phyloP scores from a whole-genome alignment of 2,329 filamentous ascomycete genomes.

The Lasiodiplodia theobromae region DNA sequence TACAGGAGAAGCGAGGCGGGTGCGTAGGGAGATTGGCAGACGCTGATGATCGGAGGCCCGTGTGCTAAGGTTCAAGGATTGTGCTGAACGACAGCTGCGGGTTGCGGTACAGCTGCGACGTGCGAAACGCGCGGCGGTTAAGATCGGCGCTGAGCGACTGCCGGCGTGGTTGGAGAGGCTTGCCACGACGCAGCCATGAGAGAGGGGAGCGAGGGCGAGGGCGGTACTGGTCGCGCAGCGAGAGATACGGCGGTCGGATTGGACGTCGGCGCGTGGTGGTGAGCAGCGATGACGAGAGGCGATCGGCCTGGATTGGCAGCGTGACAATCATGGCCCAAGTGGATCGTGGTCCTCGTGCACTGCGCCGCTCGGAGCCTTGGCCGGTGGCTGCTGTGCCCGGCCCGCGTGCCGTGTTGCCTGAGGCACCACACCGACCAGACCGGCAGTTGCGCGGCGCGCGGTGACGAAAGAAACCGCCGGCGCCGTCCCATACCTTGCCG shows the following conservation, averaged over 20 bases:
- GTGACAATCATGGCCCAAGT: constrained; percentile 21
- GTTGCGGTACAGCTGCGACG: constrained; percentile 16
- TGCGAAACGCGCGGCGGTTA: constrained; percentile 26
- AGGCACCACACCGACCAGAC: constrained; percentile 3
- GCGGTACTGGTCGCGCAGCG: constrained; percentile 6
- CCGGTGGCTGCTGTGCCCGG: constrained; percentile 2
- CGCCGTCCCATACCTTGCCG: neutral
- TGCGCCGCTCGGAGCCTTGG: constrained; percentile 19
- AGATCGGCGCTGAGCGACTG: constrained; percentile 16
- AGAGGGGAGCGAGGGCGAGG: neutral
- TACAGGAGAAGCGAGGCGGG: constrained; percentile 21
- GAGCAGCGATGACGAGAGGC: constrained; percentile 26
- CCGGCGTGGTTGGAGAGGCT: constrained; percentile 3
- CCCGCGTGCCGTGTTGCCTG: constrained; percentile 18
- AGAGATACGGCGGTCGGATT: constrained; percentile 10
- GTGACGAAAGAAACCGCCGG: too few species aligned
- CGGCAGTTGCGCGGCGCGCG: neutral
- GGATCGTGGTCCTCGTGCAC: constrained; percentile 24
- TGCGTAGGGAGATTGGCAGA: constrained; percentile 5
- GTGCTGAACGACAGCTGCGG: neutral
- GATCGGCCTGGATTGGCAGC: constrained; percentile 26
- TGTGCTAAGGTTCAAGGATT: constrained; percentile 13
- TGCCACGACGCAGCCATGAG: constrained; percentile 19
- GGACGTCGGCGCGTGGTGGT: constrained; percentile 16
- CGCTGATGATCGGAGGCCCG: constrained; percentile 5